A percentile compares a stretch with the other conserved stretches of the same genome.
phyloP scores from a whole-genome alignment of 257 asterid genomes.

The Fraxinus cuspidata region DNA sequence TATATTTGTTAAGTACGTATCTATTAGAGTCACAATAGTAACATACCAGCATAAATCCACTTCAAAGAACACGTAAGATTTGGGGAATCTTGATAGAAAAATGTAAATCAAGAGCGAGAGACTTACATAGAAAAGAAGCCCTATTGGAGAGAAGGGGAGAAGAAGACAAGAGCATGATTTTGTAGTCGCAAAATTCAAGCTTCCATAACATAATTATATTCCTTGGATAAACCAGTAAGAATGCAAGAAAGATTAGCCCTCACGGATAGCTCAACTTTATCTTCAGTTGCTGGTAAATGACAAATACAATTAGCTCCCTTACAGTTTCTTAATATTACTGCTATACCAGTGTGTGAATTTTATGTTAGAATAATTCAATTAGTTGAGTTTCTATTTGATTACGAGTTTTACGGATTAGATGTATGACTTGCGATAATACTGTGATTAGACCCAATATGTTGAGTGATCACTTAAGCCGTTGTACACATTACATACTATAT shows the following conservation, averaged over 20 bases:
- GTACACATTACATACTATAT: too few species aligned
- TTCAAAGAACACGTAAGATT: neutral
- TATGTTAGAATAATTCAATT: too few species aligned
- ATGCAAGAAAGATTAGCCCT: neutral
- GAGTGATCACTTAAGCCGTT: too few species aligned
- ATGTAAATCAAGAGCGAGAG: conserved; percentile 25
- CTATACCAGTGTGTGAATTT: too few species aligned
- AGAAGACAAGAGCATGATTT: conserved; percentile 49
- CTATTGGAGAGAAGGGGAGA: conserved; percentile 35
- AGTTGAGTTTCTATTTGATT: too few species aligned
- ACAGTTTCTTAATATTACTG: neutral
- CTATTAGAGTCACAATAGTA: neutral
- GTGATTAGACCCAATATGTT: too few species aligned
- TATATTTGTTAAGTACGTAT: neutral
- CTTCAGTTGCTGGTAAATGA: conserved; percentile 24
- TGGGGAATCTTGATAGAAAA: neutral
- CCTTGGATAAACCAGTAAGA: neutral
- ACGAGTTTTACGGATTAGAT: too few species aligned
- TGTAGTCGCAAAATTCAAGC: neutral
- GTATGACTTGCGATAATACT: too few species aligned
- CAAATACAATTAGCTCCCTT: conserved; percentile 19
- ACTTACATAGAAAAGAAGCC: conserved; percentile 41
- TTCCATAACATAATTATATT: neutral
- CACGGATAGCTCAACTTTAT: conserved; percentile 21
- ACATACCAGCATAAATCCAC: too few species aligned